Percentiles rank a stretch among this genome's conserved stretches.
These are phyloP conservation scores for Pleoardoris graminearum DNA, from an alignment of 2,329 filamentous ascomycete genomes.

Conservation along the genomic window DNA sequence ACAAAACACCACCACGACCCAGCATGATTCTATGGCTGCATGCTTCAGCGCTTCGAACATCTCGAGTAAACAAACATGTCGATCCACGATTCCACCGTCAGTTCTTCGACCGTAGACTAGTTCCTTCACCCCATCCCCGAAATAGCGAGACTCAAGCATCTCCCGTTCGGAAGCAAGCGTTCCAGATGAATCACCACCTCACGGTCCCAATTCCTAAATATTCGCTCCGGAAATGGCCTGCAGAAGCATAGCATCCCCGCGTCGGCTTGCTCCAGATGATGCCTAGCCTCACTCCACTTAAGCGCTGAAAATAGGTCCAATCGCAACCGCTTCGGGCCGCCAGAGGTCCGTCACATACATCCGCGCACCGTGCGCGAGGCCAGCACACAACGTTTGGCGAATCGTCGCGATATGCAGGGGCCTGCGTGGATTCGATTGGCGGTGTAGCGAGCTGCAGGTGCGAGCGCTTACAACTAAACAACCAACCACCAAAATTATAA, in stretches of 20 bases:
- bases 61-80: constrained; percentile 5
- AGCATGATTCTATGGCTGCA: constrained; percentile 17
- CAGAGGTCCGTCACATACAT: constrained; percentile 37
- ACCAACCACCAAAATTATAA: constrained; percentile 44
- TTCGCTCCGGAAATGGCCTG: constrained; percentile 12
- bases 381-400: constrained; percentile 33
- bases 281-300: constrained; percentile 2
- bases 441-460: constrained; percentile 32
- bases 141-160: constrained; percentile 19
- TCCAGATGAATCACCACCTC: constrained; percentile 13
- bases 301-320: constrained; percentile 40
- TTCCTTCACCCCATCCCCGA: constrained; percentile 7
- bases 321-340: constrained; percentile 39
- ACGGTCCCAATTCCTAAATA: background rate
- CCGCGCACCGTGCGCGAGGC: constrained; percentile 32
- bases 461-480: constrained; percentile 42
- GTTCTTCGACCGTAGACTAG: background rate
- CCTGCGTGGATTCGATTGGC: constrained; percentile 24
- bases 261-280: background rate
- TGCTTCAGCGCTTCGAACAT: constrained; percentile 11
- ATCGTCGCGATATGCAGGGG: constrained; percentile 26
- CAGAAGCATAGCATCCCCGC: constrained; percentile 1
- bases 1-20: constrained; percentile 5
- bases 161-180: constrained; percentile 21
- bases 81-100: background rate